Conservation (phyloP, 331 rosid genomes). For the Quercus tomentella region DNA sequence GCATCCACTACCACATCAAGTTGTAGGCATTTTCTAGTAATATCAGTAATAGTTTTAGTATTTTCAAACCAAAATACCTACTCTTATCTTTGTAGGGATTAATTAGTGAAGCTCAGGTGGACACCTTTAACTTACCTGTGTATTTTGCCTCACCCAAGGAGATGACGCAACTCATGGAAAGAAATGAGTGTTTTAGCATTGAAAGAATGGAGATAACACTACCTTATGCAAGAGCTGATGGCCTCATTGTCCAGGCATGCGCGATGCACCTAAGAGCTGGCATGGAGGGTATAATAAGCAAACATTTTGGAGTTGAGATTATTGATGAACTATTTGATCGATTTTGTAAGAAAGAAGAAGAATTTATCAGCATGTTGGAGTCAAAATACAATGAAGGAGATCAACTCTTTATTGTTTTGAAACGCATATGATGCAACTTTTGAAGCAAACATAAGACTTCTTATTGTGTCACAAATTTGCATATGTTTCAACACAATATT, state of each 20-base stretch:
- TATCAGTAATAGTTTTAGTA: too few species aligned
- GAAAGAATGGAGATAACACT: conserved; percentile 24
- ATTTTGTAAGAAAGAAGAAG: background rate
- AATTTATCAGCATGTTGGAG: background rate
- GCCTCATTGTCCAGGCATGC: background rate
- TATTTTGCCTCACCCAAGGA: conserved; percentile 28
- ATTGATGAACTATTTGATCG: conserved; percentile 26
- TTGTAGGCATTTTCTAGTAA: too few species aligned
- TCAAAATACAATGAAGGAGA: background rate
- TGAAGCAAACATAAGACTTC: background rate
- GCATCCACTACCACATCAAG: too few species aligned
- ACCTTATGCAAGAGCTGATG: conserved; percentile 12
- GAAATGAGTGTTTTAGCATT: conserved; percentile 32
- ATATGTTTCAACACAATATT: too few species aligned
- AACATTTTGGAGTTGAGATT: conserved; percentile 18
- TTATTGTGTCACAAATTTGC: background rate
- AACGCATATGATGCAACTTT: conserved; percentile 6
- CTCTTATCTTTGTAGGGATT: background rate
- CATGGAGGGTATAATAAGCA: conserved; percentile 18
- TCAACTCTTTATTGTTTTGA: conserved; percentile 29
- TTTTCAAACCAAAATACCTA: background rate
- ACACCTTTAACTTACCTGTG: conserved; percentile 38
- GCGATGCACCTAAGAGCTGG: conserved; percentile 24
- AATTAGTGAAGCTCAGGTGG: conserved; percentile 32
- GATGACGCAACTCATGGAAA: conserved; percentile 15